Base-by-base conservation (phyloP, 768 basidiomycete species). In the Boletus vermiculosoides region DNA sequence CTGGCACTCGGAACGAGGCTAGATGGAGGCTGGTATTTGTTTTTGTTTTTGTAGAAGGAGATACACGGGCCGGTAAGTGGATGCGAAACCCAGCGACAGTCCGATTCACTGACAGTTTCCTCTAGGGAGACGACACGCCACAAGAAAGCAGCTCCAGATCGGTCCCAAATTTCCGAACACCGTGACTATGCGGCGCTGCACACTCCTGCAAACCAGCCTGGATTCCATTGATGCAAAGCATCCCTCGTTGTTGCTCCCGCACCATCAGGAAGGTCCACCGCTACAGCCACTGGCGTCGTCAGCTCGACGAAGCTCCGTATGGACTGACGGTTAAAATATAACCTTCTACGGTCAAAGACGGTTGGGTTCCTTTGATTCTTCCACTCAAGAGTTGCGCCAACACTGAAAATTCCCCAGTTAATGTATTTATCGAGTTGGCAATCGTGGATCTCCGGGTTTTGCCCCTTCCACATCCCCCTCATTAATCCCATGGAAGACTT, bases 1-100 rank as follows among this genome's bases (percentile, higher is more conserved):
- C 40, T 30, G 50, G 50, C 31, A 53, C 39, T 53, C 44, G 49
- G 45, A 42, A 45, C 54, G 23, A 18, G 42, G 40, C 52, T 7
- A 53, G 47, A 44, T 45, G 41, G 39, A 41, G 40, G 37, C 28
- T 55, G 41, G 48, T 64, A 55, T 64, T 64, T 64, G 63, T 56
- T 64, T 61, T 54, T 64, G 63, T 64, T 64, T 61, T 64, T 50
- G 36, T 16, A 36, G 51, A 39, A 36, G 31, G 49, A 23, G 28
- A 10, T 55, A 23, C 20, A 34, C 42, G 42, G 37, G 20, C 23
- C 34, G 30, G 48, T 37, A 36, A 45, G 36, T 22, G 33, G 45
- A 33, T 54, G 46, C 45, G 53, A 65, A 65, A 61, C 59, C 59
- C 63, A 64, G 59, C 59, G 58, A 64, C 62, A 53, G 25, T 63